These are phyloP conservation scores for Apiospora hydei DNA, from an alignment of 2,329 filamentous ascomycete genomes.

Conservation along the genomic window DNA sequence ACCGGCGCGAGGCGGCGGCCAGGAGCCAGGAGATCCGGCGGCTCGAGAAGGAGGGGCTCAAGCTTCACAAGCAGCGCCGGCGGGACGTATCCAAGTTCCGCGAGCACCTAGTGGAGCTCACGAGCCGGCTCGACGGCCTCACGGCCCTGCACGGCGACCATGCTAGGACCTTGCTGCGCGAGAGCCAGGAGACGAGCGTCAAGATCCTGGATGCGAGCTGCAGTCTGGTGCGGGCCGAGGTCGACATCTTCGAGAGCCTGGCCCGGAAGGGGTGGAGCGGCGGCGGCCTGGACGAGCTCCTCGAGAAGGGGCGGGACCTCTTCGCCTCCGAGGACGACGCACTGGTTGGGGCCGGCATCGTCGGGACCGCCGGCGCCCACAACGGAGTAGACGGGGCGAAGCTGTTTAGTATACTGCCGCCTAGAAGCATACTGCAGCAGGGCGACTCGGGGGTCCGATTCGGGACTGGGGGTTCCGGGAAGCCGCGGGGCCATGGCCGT, in stretches of 20 bases:
- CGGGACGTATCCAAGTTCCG: slow-evolving; percentile 69
- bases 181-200: slow-evolving; percentile 70
- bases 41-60: slow-evolving; percentile 70
- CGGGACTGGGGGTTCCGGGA: slow-evolving; percentile 32
- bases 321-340: slow-evolving; percentile 55
- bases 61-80: slow-evolving; percentile 65
- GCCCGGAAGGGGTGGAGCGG: slow-evolving; percentile 73
- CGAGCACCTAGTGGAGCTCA: slow-evolving; percentile 69
- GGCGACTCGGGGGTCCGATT: slow-evolving; percentile 56
- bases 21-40: slow-evolving; percentile 67
- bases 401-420: slow-evolving; percentile 70
- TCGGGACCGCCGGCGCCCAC: slow-evolving; percentile 42
- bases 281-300: slow-evolving; percentile 69
- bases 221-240: slow-evolving; percentile 70
- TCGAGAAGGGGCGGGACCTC: slow-evolving; percentile 69
- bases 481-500: slow-evolving; percentile 47
- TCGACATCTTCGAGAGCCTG: slow-evolving; percentile 73
- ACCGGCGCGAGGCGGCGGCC: slow-evolving; percentile 60
- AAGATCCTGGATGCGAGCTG: slow-evolving; percentile 70
- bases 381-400: slow-evolving; percentile 50
- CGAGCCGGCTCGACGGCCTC: slow-evolving; percentile 66
- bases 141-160: slow-evolving; percentile 68
- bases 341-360: slow-evolving; percentile 33
- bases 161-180: slow-evolving; percentile 64
- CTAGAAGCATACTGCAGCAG: slow-evolving; percentile 63